A percentile compares a stretch with the other conserved stretches of the same genome.
Evolutionary conservation across 2,329 filamentous ascomycete genomes (phyloP).

Genomic region (Ceratocystis harringtonii): DNA sequence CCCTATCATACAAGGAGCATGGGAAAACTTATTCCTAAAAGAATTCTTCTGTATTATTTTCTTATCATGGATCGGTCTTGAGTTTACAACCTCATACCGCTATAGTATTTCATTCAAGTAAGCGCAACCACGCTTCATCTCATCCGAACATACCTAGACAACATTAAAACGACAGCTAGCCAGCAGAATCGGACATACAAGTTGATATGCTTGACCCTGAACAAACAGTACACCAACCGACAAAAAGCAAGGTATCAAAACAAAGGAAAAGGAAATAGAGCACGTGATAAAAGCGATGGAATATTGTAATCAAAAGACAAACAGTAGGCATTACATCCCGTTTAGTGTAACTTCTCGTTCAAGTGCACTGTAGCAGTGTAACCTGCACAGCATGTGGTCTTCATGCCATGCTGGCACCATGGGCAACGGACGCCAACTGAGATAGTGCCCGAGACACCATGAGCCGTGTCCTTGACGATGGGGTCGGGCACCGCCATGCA

Average conservation of each 20-base stretch:
- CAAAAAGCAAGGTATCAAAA: conserved; percentile 1
- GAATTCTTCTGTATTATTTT: not conserved
- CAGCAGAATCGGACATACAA: not conserved
- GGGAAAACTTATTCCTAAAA: not conserved
- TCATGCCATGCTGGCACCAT: conserved; percentile 61
- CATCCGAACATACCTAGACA: not conserved
- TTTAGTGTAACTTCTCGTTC: conserved; percentile 44
- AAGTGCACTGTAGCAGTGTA: conserved; percentile 53
- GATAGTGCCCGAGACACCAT: conserved; percentile 41
- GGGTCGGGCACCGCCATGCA: conserved; percentile 46
- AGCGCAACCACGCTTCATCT: not conserved
- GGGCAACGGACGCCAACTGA: conserved; percentile 52
- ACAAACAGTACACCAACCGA: not conserved
- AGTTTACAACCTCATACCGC: not conserved
- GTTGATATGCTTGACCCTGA: not conserved
- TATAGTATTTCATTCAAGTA: not conserved
- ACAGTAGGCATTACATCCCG: not conserved
- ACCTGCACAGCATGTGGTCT: conserved; percentile 50
- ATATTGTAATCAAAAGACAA: not conserved
- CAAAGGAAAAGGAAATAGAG: not conserved
- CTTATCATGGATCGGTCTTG: not conserved
- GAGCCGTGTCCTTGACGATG: conserved; percentile 35
- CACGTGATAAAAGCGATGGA: not conserved
- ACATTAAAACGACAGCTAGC: not conserved
- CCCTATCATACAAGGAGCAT: not conserved